Base-by-base conservation (phyloP, 2,329 filamentous ascomycete species). In the Colletotrichum sp. region DNA sequence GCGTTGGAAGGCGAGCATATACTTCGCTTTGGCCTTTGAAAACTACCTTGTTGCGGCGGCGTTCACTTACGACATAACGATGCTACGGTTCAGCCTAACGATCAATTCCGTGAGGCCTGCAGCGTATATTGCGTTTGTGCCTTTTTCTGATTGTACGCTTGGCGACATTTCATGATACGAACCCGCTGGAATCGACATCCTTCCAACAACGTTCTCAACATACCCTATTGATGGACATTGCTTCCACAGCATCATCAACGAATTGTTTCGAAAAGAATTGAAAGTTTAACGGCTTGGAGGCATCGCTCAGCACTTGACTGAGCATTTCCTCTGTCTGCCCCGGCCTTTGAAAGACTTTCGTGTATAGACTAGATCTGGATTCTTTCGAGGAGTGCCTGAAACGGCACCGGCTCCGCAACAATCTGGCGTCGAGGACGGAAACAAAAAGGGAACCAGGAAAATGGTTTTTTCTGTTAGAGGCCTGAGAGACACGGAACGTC, bases 301-400 rank as follows among this genome's bases (percentile, higher is more conserved):
- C 63, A 55, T 36, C 34, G 63, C 72, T 75, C 32, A 64, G n/a
- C 66, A 67, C 26, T 5, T 26, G 52, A 24, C 15, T 66, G 59
- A 24, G 74, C 65, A 18, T 75, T 62, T 62, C 59, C 60, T 75
- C 9, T 76, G 75, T 66, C 18, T 39, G 66, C 36, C 55, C 52
- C 57, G 16, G 67, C 60, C 62, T 16, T 32, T 68, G 36, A 39
- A 32, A 65, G 71, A 74, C 70, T 74, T 76, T 65, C 66, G 55
- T 77, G 76, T 77, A 77, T 77, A 74, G 74, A 77, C 69, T 74
- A 76, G 49, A 76, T 39, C 57, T 75, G 66, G 67, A 67, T 75
- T 66, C 55, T 75, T 76, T 64, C 24, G 24, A 57, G 32, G 30
- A 6, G 60, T 63, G 75, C 36, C 72, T 30, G 26, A 65, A 32